Evolutionary conservation across 1,284 basidiomycete species (phyloP), one percentile per base, ranked within the genome.

Genomic region (Xerocomus amazonicus): DNA sequence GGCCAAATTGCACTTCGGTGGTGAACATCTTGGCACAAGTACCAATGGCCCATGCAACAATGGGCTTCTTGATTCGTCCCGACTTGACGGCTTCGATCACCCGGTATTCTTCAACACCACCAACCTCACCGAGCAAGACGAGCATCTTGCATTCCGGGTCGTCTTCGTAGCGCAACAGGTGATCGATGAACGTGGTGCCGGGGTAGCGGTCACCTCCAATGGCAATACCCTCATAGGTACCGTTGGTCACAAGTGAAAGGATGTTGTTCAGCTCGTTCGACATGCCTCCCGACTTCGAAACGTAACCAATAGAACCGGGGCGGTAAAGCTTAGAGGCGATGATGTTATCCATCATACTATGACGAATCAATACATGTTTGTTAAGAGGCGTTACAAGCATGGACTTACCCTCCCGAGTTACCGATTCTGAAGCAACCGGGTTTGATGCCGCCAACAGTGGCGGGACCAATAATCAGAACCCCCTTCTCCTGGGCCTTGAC

Each of bases 221-320:
- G 70, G 96, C 96, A 68, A 99, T 96, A 80, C 96, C 96, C 80
- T 99, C 96, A 76, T 98, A 99, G 56, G 94, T 97, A 65, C 96
- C 97, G 77, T 99, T 95, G 69, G 95, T 97, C 69, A 91, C 87
- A 69, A 97, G 83, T 41, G 94, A 95, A 58, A 99, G 87, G 69
- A 99, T 99, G 80, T 98, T 99, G 90, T 99, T 98, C 62, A 99
- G 80, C 76, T 99, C 97, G 79, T 99, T 99, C 62, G 96, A 99
- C 97, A 99, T 99, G 72, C 97, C 96, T 61, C 96, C 96, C 12
- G 96, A 98, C 79, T 99, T 99, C 74, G 93, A 97, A 69, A 99
- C 96, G 74, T 98, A 98, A 67, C 93, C 96, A 63, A 99, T 92
- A 19, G 94, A 95, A 54, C 96, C 97, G 41, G 95, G 77, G 65